Evolutionary conservation across 495 filamentous ascomycete species (phyloP), one percentile per base, ranked within the genome.

Genomic region (Penicillium bialowiezense): DNA sequence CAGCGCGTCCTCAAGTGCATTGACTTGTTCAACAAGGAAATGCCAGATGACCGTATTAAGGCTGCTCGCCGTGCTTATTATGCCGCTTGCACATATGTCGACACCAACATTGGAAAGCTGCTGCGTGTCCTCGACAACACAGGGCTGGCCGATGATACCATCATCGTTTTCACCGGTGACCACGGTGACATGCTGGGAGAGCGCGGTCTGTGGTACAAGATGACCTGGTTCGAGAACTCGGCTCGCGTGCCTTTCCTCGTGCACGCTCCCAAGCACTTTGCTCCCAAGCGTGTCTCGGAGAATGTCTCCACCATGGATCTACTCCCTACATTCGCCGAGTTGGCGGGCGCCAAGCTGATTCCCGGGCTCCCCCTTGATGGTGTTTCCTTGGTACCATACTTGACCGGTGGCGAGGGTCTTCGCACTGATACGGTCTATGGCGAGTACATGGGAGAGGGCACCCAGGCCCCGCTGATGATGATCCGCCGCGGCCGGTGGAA

Each of bases 161-260:
- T 96, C 47, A 73, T 96, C 39, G 75, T 95, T 39, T 96, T 96
- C 68, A 88, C 82, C 41, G 88, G 90, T 40, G 90, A 96, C 56
- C 90, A 96, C 64, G 90, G 90, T 44, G 90, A 96, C 63, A 95
- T 95, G 90, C 81, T 96, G 7, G 90, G 90, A 29, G 90, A 96
- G 69, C 80, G 90, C 19, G 87, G 87, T 0, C 68, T 96, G 31
- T 96, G 90, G 90, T 96, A 95, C 75, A 95, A 95, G 75, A 95
- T 95, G 90, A 84, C 76, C 52, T 95, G 89, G 75, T 92, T 87
- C 58, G 90, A 95, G 73, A 81, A 81, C 23, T 91, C 87, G 6
- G 86, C 85, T 23, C 85, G 90, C 7, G 89, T 96, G 6, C 90
- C 90, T 3, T 79, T 96, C 49, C 71, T 96, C 44, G 72, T 93